Evolutionary conservation across 805 yeast species (phyloP).

Genomic region (Priceomyces fermenticarens): DNA sequence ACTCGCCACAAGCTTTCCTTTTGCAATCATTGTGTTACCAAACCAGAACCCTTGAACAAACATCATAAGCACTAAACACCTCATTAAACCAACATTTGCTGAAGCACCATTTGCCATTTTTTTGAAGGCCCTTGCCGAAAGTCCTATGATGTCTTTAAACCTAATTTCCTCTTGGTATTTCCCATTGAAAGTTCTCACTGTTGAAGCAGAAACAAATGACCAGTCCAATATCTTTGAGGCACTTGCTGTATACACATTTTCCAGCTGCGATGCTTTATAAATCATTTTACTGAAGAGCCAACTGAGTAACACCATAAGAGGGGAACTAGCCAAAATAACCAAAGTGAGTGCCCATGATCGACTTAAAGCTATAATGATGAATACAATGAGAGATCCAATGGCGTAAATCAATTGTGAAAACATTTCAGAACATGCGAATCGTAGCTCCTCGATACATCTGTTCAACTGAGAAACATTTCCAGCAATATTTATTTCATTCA

Average conservation of each 20-base stretch:
- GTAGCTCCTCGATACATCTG: constrained; percentile 70
- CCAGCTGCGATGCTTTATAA: constrained; percentile 46
- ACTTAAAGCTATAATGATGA: constrained; percentile 63
- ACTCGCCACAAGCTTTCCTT: constrained; percentile 51
- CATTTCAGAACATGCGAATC: constrained; percentile 67
- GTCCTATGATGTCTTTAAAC: constrained; percentile 36
- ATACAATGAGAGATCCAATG: constrained; percentile 49
- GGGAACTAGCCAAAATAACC: constrained; percentile 70
- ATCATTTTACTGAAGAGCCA: constrained; percentile 50
- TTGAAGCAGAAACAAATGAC: constrained; percentile 56
- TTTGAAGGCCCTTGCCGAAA: constrained; percentile 38
- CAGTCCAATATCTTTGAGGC: constrained; percentile 68
- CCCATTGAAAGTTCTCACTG: constrained; percentile 63
- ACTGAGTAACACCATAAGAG: constrained; percentile 55
- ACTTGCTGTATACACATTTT: constrained; percentile 53
- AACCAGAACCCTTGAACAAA: constrained; percentile 93
- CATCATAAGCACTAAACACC: constrained; percentile 61
- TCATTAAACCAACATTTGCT: constrained; percentile 54
- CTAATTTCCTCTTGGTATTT: constrained; percentile 47
- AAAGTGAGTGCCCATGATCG: constrained; percentile 86
- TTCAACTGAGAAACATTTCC: constrained; percentile 67
- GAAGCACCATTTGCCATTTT: constrained; percentile 47
- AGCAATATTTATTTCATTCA: constrained; percentile 47
- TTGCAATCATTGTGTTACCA: constrained; percentile 65
- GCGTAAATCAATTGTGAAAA: constrained; percentile 56